phyloP scores from a whole-genome alignment of 2,329 filamentous ascomycete genomes.

The Sporothrix variecibatus region DNA sequence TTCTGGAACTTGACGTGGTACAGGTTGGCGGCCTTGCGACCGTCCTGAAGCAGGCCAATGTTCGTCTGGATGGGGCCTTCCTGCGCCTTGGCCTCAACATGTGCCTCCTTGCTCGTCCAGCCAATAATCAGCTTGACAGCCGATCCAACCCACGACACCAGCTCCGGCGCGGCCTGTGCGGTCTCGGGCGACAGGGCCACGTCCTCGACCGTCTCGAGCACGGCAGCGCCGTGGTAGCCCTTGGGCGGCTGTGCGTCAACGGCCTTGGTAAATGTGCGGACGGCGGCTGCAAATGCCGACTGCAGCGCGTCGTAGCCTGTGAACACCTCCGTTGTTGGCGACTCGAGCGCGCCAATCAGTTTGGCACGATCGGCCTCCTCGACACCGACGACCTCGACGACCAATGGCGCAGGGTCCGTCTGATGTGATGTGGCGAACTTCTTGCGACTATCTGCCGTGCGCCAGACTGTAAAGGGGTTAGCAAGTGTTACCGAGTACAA shows the following conservation, averaged over 20 bases:
- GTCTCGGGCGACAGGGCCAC: neutral
- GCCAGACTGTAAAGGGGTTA: conserved; percentile 22
- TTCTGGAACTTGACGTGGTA: conserved; percentile 25
- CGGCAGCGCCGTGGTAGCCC: conserved; percentile 7
- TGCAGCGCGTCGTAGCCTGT: conserved; percentile 33
- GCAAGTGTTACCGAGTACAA: neutral
- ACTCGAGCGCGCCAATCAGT: conserved; percentile 1
- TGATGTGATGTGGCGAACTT: conserved; percentile 5
- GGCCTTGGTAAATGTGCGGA: conserved; percentile 26
- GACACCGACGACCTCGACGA: conserved; percentile 14
- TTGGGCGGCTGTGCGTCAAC: conserved; percentile 28
- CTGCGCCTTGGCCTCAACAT: conserved; percentile 31
- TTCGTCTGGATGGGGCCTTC: conserved; percentile 23
- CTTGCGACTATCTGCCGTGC: conserved; percentile 3
- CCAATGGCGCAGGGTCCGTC: neutral
- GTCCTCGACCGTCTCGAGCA: conserved; percentile 23
- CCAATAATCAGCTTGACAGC: conserved; percentile 33
- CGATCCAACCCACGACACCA: conserved; percentile 15
- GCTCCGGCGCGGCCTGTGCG: conserved; percentile 5
- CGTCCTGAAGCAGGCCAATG: conserved; percentile 17
- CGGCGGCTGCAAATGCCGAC: conserved; percentile 29
- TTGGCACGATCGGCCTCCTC: neutral
- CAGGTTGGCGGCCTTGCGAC: conserved; percentile 12
- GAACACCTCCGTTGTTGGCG: conserved; percentile 34
- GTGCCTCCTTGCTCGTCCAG: conserved; percentile 34